These are phyloP conservation scores for Aspergillus sp. DNA, from an alignment of 2,329 filamentous ascomycete species.

Conservation along the genomic window DNA sequence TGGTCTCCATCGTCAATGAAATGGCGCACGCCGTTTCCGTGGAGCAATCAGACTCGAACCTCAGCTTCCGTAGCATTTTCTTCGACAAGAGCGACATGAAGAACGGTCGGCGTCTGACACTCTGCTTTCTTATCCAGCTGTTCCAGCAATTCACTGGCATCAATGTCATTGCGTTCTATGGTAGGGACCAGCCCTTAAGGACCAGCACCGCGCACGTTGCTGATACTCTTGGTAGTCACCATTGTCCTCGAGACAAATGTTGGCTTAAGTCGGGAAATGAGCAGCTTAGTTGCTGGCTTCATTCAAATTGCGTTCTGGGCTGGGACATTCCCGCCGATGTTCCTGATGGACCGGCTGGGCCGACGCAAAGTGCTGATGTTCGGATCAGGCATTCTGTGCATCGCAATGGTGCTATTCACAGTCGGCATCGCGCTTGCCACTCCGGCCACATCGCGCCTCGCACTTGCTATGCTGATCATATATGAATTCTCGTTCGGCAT, in stretches of 20 bases:
- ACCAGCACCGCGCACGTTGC: too few relatives aligned
- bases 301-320: slow-evolving; percentile 4
- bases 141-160: slow-evolving; percentile 5
- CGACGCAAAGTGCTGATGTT: not conserved
- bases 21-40: not conserved
- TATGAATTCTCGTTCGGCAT: not conserved
- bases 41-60: not conserved
- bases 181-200: not conserved
- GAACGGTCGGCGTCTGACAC: not conserved
- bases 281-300: not conserved
- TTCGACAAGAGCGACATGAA: not conserved
- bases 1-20: not conserved
- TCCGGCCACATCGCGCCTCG: not conserved
- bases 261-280: not conserved
- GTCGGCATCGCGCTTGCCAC: not conserved
- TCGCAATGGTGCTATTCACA: not conserved
- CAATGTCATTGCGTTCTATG: slow-evolving; percentile 2
- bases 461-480: not conserved
- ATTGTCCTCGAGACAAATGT: slow-evolving; percentile 2
- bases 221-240: not conserved
- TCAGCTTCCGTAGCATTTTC: not conserved
- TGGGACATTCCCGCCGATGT: not conserved
- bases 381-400: not conserved
- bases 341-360: not conserved
- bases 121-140: not conserved